These are phyloP conservation scores for Venturia pyrina DNA, from an alignment of 2,329 filamentous ascomycete genomes.

Conservation along the genomic window DNA sequence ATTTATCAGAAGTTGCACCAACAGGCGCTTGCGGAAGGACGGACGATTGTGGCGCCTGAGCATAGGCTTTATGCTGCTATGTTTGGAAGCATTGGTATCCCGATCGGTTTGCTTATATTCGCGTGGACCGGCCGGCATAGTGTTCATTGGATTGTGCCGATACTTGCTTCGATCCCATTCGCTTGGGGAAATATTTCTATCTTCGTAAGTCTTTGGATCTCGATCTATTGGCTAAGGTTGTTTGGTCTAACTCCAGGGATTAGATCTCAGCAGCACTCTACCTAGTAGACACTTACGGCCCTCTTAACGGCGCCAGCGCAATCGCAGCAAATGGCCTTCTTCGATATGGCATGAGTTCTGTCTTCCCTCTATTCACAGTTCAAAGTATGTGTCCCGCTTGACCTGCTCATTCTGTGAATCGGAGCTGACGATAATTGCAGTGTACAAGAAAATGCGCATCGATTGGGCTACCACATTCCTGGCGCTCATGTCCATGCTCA, in stretches of 20 bases:
- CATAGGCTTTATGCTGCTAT: slow-evolving; percentile 26
- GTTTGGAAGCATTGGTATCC: slow-evolving; percentile 24
- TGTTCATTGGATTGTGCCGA: slow-evolving; percentile 30
- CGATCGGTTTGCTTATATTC: slow-evolving; percentile 28
- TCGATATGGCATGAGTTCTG: slow-evolving; percentile 45
- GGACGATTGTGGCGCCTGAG: slow-evolving; percentile 21
- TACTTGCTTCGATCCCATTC: slow-evolving; percentile 24
- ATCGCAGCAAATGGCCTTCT: slow-evolving; percentile 50
- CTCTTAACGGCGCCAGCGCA: slow-evolving; percentile 46
- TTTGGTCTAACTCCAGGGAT: slow-evolving; percentile 1
- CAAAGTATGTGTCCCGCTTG: slow-evolving; percentile 34
- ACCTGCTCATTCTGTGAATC: background rate
- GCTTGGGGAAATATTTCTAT: slow-evolving; percentile 21
- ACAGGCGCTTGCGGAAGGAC: slow-evolving; percentile 20
- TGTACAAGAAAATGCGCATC: slow-evolving; percentile 25
- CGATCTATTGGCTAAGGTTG: background rate
- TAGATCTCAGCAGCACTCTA: slow-evolving; percentile 31
- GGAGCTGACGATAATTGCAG: slow-evolving; percentile 12
- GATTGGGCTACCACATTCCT: slow-evolving; percentile 31
- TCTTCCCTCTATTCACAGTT: slow-evolving; percentile 52
- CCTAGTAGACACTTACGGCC: slow-evolving; percentile 46
- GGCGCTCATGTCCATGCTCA: slow-evolving; percentile 27
- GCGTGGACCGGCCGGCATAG: slow-evolving; percentile 26
- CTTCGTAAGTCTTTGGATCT: slow-evolving; percentile 20
- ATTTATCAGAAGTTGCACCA: slow-evolving; percentile 27